Percentiles rank a stretch among this genome's conserved stretches.
These are phyloP conservation scores for Paulinella micropora DNA, from an alignment of 78 protist species.

Conservation along the genomic window DNA sequence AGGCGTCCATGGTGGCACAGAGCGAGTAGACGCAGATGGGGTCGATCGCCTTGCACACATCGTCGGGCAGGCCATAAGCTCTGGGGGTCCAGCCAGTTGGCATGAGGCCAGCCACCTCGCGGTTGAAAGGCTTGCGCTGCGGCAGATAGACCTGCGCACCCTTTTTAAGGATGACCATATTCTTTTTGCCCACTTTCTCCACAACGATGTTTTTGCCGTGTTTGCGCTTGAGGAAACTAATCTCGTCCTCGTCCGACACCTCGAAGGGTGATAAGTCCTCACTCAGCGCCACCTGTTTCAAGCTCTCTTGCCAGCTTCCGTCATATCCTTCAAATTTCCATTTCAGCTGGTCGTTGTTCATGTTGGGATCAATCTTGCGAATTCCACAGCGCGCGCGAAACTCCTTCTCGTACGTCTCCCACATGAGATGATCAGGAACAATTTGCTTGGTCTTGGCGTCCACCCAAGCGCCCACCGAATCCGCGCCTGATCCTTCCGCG, in stretches of 20 bases:
- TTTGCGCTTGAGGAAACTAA: no score
- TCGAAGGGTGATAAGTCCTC: conserved; percentile 38
- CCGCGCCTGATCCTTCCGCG: neutral
- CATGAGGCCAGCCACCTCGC: conserved; percentile 47
- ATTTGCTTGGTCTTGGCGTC: conserved; percentile 25
- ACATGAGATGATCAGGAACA: conserved; percentile 19
- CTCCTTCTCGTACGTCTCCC: conserved; percentile 24
- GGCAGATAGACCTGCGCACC: conserved; percentile 43
- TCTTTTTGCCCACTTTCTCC: neutral
- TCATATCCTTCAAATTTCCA: conserved; percentile 49
- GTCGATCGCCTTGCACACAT: no score
- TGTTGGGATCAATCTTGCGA: conserved; percentile 47
- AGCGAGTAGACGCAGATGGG: conserved; percentile 40
- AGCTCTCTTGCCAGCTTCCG: conserved; percentile 25
- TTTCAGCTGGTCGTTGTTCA: no score
- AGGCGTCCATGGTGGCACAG: conserved; percentile 22
- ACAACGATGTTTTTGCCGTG: no score
- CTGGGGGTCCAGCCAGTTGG: conserved; percentile 52
- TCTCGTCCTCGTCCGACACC: conserved; percentile 27
- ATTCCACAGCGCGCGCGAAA: conserved; percentile 37
- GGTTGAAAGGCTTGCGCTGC: conserved; percentile 30
- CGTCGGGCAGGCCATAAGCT: no score
- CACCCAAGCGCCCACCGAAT: conserved; percentile 44
- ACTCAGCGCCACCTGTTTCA: conserved; percentile 40
- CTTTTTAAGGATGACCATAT: conserved; percentile 17